phyloP scores from a whole-genome alignment of 345 rosid species.

The Cardamine occulta region DNA sequence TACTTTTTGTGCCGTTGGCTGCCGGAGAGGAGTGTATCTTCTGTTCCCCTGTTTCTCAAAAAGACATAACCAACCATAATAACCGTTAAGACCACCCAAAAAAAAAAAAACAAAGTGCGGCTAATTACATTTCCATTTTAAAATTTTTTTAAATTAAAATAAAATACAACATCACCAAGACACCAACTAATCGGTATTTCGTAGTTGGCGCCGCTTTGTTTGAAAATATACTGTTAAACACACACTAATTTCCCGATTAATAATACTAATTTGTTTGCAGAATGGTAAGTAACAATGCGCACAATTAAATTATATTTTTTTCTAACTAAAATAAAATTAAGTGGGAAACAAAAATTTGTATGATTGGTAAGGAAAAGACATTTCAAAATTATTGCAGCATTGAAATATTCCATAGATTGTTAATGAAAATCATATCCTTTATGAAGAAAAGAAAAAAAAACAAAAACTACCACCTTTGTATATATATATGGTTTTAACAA shows the following conservation, averaged over 20 bases:
- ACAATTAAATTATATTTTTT: no score
- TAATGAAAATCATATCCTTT: neutral
- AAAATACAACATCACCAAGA: neutral
- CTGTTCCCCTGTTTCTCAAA: slow-evolving; percentile 67
- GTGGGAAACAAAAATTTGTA: neutral
- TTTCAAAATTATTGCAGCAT: neutral
- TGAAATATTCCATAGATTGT: neutral
- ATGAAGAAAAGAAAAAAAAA: no score
- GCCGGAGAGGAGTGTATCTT: slow-evolving; percentile 72
- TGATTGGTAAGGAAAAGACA: neutral
- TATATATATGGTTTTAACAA: no score
- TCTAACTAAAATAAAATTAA: no score
- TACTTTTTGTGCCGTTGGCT: slow-evolving; percentile 83
- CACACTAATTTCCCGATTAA: neutral
- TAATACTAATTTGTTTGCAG: neutral
- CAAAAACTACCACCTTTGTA: neutral
- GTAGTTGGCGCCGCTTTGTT: neutral
- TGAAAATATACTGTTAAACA: no score
- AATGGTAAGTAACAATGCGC: no score
- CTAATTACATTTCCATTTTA: neutral
- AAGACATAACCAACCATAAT: neutral
- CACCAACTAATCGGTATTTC: neutral
- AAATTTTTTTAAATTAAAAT: neutral
- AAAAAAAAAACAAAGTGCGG: neutral
- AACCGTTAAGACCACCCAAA: neutral